These are phyloP conservation scores for Isabelozyma heimii DNA, from an alignment of 805 yeast species.

Conservation along the genomic window DNA sequence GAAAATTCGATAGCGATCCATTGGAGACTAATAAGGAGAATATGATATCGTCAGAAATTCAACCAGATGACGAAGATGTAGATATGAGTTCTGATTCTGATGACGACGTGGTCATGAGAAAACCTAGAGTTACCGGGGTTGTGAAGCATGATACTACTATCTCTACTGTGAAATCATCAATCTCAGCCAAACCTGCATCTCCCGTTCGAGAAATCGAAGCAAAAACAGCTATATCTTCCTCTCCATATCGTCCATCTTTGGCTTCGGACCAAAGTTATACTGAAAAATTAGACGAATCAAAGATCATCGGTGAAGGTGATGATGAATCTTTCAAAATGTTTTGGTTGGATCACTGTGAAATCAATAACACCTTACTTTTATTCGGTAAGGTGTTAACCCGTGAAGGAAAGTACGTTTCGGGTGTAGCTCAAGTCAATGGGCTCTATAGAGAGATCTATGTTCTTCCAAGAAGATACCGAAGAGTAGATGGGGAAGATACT, in stretches of 20 bases:
- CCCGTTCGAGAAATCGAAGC: not conserved
- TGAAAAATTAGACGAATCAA: constrained; percentile 29
- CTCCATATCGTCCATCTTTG: constrained; percentile 16
- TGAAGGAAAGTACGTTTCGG: constrained; percentile 62
- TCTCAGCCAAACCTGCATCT: constrained; percentile 19
- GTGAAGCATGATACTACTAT: constrained; percentile 43
- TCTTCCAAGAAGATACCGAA: constrained; percentile 58
- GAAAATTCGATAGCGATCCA: constrained; percentile 2
- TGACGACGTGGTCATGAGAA: constrained; percentile 53
- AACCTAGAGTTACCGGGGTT: constrained; percentile 47
- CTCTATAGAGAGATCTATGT: constrained; percentile 71
- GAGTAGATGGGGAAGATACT: constrained; percentile 37
- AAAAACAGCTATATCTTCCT: constrained; percentile 3
- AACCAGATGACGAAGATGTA: constrained; percentile 1
- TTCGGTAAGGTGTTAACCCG: constrained; percentile 76
- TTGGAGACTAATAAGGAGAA: constrained; percentile 11
- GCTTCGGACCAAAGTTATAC: constrained; percentile 23
- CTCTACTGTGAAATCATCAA: constrained; percentile 25
- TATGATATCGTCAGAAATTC: constrained; percentile 2
- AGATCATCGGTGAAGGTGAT: constrained; percentile 12
- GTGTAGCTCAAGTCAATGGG: constrained; percentile 72
- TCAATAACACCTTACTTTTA: constrained; percentile 62
- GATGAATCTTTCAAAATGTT: constrained; percentile 63
- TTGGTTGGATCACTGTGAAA: constrained; percentile 89
- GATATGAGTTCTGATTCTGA: constrained; percentile 35